Evolutionary conservation across 306 rosid species (phyloP).

Genomic region (Vigna trinervia): DNA sequence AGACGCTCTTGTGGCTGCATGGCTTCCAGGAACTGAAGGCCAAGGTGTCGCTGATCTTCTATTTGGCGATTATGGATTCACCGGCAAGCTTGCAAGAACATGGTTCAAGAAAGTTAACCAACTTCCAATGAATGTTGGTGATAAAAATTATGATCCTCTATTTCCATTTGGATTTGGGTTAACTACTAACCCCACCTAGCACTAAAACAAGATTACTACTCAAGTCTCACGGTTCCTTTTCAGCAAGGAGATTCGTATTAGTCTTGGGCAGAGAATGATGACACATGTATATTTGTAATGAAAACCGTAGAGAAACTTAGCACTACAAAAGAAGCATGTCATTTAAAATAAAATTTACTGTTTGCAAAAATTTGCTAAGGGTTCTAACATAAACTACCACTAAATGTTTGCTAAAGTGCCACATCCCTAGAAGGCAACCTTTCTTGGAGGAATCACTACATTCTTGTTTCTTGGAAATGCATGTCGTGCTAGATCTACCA

Average conservation of each 20-base stretch:
- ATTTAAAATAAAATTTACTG: background rate
- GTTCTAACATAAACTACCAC: conserved; percentile 40
- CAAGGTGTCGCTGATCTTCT: conserved; percentile 78
- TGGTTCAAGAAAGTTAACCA: conserved; percentile 86
- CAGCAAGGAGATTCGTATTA: background rate
- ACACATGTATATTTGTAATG: background rate
- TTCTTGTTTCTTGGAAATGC: conserved; percentile 90
- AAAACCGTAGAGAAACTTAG: background rate
- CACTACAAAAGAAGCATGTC: background rate
- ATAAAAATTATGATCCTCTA: conserved; percentile 73
- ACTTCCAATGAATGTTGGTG: conserved; percentile 87
- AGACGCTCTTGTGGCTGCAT: conserved; percentile 86
- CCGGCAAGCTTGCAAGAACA: conserved; percentile 81
- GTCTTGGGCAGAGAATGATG: background rate
- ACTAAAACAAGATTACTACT: conserved; percentile 7
- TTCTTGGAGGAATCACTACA: conserved; percentile 64
- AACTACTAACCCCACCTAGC: conserved; percentile 59
- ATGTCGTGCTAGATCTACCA: conserved; percentile 69
- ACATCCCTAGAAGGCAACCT: conserved; percentile 53
- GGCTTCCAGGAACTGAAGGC: conserved; percentile 98
- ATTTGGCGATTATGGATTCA: conserved; percentile 82
- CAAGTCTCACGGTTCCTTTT: background rate
- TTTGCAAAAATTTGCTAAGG: conserved; percentile 1
- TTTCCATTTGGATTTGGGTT: conserved; percentile 83
- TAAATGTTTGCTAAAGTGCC: conserved; percentile 37